These are phyloP conservation scores for Leishmania turanica DNA, from an alignment of 208 protist genomes.

Conservation along the genomic window DNA sequence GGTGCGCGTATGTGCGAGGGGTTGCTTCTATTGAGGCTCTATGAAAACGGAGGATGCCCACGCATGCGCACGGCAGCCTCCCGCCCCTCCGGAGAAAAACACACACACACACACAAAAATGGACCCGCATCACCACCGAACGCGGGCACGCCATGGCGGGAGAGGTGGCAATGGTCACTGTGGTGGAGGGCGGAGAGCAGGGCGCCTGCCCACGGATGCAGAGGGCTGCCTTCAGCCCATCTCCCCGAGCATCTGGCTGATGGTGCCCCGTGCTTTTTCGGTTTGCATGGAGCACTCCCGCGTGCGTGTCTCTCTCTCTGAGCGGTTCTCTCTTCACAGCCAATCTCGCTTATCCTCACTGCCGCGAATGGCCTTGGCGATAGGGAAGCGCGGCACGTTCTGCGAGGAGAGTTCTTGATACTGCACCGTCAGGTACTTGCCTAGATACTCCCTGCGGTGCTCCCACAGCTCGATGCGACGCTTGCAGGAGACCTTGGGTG, in stretches of 20 bases:
- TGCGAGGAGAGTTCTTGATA: slow-evolving; percentile 87
- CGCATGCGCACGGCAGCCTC: not conserved
- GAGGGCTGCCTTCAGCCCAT: not conserved
- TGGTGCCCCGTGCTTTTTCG: not conserved
- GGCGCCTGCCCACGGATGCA: no score
- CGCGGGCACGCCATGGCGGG: not conserved
- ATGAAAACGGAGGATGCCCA: not conserved
- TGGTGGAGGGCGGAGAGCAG: not conserved
- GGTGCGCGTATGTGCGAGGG: no score
- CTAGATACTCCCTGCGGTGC: slow-evolving; percentile 56
- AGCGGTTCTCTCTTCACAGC: slow-evolving; percentile 44
- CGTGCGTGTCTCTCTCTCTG: not conserved
- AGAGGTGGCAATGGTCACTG: not conserved
- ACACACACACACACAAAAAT: no score
- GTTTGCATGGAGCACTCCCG: not conserved
- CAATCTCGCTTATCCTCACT: slow-evolving; percentile 60
- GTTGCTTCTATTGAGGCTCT: not conserved
- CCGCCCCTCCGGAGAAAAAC: no score
- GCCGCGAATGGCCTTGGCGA: slow-evolving; percentile 82
- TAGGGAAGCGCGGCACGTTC: slow-evolving; percentile 89
- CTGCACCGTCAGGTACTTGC: slow-evolving; percentile 86
- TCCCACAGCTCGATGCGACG: slow-evolving; percentile 67
- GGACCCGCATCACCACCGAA: no score
- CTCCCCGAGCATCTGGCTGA: not conserved
- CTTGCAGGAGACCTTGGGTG: slow-evolving; percentile 67